Evolutionary conservation across 2,329 filamentous ascomycete species (phyloP), one percentile per base, ranked within the genome.

Genomic region (Fusarium sp.): DNA sequence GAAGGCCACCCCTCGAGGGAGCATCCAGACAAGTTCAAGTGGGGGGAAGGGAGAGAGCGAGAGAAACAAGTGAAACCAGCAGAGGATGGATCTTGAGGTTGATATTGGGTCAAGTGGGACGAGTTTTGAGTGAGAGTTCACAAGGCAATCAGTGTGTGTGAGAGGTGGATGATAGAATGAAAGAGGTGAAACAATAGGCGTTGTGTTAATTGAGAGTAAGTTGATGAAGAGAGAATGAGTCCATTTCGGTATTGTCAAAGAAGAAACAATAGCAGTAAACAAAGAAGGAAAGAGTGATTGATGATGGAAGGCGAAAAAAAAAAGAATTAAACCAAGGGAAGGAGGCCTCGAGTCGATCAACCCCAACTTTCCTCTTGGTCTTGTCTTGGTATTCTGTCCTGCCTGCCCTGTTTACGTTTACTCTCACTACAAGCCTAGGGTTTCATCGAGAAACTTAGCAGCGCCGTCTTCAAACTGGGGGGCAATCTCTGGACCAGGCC

Each of bases 1-100:
- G 34, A 47, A 64, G 56, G 45, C 40, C 66, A 48, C 65, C 65
- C 62, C 62, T 68, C 50, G 56, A 68, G 66, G 65, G 62, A 69
- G 66, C 62, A 63, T 59, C 32, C 66, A 49, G 34, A 40, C 48
- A 39, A 49, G 40, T 40, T 50, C 51, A 57, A 57, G 66, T 63
- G 62, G 65, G 56, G 60, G 61, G 56, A 67, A 62, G 61, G 57
- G 62, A 53, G 38, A 52, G 57, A 48, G 34, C 45, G 46, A 55
- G 60, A 55, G 60, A 48, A 43, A 39, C 51, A 50, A 52, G 65
- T 67, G 66, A 67, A 69, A 69, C 65, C 52, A 39, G 42, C 28
- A 69, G 58, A 69, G 52, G 36, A 57, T 56, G 43, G 46, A 51
- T 50, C 44, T 64, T 32, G 54, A 48, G 49, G 42, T 60, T 43